Base-by-base conservation (phyloP, 2,329 filamentous ascomycete species). In the Cladosporium sp. region DNA sequence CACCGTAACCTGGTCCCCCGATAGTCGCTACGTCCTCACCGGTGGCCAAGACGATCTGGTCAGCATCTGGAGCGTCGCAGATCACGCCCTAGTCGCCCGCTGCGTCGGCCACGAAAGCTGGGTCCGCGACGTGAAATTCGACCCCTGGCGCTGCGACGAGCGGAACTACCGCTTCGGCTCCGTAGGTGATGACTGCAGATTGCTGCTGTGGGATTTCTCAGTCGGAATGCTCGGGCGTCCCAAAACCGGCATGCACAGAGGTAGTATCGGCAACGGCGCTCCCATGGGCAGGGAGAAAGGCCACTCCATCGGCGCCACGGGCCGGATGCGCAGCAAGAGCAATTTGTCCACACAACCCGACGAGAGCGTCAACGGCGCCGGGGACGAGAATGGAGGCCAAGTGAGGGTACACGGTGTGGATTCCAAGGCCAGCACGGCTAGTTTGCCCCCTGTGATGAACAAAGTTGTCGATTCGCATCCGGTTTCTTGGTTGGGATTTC, bases 161-260 rank as follows among this genome's bases (percentile, higher is more conserved):
- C 83, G 86, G 59, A 97, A 89, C 61, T 98, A 98, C 69, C 82
- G 93, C 1, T 95, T 98, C 62, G 93, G 93, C 25, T 95, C 89
- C 61, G 92, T 98, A 1, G 93, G 92, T 12, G 92, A 97, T 65
- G 93, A 98, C 66, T 88, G 91, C 60, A 79, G 90, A 51, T 74
- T 98, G 15, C 81, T 95, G 52, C 74, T 98, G 11, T 98, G 93
- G 93, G 93, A 98, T 72, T 98, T 98, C 67, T 95, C 85, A 57
- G 89, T 95, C 36, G 90, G 90, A 59, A 97, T 97, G 92, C 77
- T 98, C 60, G 88, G 94, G 68, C 80, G 91, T 53, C 92, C 93
- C 16, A 92, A 92, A 71, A 85, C 82, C 30, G 55, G 60, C 39
- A 80, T 78, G 9, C 75, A 78, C 38, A 70, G 77, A 55, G 74